phyloP scores from a whole-genome alignment of 768 basidiomycete genomes.

The Inosperma sp. region DNA sequence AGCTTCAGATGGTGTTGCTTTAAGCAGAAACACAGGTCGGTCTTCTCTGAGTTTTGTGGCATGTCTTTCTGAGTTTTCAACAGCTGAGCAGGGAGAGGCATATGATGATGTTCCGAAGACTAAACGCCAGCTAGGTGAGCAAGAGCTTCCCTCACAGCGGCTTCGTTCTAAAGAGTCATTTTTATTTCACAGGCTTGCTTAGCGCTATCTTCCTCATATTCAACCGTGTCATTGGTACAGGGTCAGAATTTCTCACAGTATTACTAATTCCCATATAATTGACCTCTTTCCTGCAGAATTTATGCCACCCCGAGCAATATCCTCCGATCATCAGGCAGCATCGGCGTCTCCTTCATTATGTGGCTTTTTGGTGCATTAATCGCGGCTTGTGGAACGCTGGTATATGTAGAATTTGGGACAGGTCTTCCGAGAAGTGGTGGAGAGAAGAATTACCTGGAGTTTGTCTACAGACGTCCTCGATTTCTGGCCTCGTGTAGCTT shows the following conservation, averaged over 20 bases:
- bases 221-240: constrained; percentile 72
- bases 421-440: constrained; percentile 68
- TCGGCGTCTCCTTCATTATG: constrained; percentile 62
- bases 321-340: constrained; percentile 61
- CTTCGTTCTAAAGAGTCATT: not conserved
- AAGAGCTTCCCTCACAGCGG: not conserved
- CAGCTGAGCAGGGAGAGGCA: constrained; percentile 27
- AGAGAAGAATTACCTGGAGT: constrained; percentile 75
- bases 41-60: not conserved
- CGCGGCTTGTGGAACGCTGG: constrained; percentile 61
- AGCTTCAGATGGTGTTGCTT: constrained; percentile 16
- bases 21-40: constrained; percentile 11
- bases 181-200: constrained; percentile 34
- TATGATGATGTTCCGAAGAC: constrained; percentile 45
- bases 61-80: not conserved
- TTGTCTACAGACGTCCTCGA: constrained; percentile 57
- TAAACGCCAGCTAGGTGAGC: constrained; percentile 50
- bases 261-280: not conserved
- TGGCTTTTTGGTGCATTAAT: constrained; percentile 67
- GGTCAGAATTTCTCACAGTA: constrained; percentile 35
- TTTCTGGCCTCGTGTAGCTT: constrained; percentile 60
- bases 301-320: constrained; percentile 70
- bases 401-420: constrained; percentile 73
- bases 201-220: constrained; percentile 66
- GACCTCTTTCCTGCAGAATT: constrained; percentile 39